Percentiles rank a stretch among this genome's conserved stretches.
These are phyloP conservation scores for Colletotrichum nymphaeae DNA, from an alignment of 2,329 filamentous ascomycete genomes.

Conservation along the genomic window DNA sequence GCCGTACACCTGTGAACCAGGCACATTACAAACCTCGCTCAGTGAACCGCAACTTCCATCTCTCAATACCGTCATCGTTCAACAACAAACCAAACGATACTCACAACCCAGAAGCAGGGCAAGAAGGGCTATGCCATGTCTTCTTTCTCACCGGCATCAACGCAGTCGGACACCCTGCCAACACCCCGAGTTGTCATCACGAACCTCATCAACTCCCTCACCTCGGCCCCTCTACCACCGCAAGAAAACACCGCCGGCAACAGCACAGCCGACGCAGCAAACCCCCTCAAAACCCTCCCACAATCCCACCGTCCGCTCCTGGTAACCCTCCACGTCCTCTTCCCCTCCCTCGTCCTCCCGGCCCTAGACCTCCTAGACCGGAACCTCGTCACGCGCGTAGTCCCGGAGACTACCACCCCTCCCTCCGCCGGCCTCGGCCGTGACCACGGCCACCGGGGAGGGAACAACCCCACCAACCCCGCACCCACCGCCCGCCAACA, in stretches of 20 bases:
- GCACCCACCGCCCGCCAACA: conserved; percentile 1
- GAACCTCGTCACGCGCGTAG: conserved; percentile 71
- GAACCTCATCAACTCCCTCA: conserved; percentile 58
- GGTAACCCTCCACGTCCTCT: conserved; percentile 86
- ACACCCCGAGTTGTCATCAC: conserved; percentile 59
- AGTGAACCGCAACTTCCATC: background rate
- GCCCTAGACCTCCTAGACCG: conserved; percentile 91
- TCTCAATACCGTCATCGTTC: background rate
- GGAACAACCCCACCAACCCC: conserved; percentile 7
- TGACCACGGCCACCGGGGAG: background rate
- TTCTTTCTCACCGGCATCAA: background rate
- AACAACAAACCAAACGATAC: too few relatives aligned
- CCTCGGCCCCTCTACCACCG: conserved; percentile 41
- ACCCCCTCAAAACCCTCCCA: conserved; percentile 44
- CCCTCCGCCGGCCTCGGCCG: background rate
- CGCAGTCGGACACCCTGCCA: conserved; percentile 43
- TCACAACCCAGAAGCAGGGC: background rate
- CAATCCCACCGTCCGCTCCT: conserved; percentile 65
- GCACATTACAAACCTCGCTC: background rate
- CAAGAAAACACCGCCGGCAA: background rate
- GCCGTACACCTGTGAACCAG: background rate
- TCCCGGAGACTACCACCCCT: conserved; percentile 37
- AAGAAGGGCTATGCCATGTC: background rate
- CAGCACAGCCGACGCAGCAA: conserved; percentile 28
- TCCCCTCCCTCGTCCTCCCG: conserved; percentile 83